These are phyloP conservation scores for Fusarium foetens DNA, from an alignment of 2,329 filamentous ascomycete species.

Conservation along the genomic window DNA sequence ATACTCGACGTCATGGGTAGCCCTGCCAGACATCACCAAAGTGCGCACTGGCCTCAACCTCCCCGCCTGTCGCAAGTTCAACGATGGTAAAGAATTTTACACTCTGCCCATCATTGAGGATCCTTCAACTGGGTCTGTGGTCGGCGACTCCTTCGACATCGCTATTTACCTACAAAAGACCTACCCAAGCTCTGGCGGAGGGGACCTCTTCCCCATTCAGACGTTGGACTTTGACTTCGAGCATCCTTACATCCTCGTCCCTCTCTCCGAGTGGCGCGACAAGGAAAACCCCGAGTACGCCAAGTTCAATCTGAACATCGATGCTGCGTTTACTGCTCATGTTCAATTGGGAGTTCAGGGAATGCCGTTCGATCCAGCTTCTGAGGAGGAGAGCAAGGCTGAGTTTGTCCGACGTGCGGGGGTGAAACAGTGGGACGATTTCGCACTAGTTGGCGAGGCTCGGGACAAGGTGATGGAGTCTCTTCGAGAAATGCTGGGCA, in stretches of 20 bases:
- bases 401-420: constrained; percentile 61
- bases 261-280: constrained; percentile 50
- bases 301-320: constrained; percentile 64
- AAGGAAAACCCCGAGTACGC: constrained; percentile 52
- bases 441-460: constrained; percentile 51
- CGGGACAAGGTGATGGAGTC: constrained; percentile 52
- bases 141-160: constrained; percentile 75
- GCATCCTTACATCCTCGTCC: constrained; percentile 30
- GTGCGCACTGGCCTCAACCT: constrained; percentile 59
- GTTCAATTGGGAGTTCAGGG: constrained; percentile 52
- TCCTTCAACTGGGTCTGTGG: constrained; percentile 47
- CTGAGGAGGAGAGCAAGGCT: constrained; percentile 55
- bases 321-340: constrained; percentile 63
- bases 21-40: constrained; percentile 61
- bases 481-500: constrained; percentile 55
- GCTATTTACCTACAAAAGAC: constrained; percentile 66
- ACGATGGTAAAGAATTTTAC: constrained; percentile 66
- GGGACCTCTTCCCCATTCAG: constrained; percentile 60
- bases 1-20: constrained; percentile 58
- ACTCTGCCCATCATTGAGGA: constrained; percentile 70
- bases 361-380: constrained; percentile 63
- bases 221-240: constrained; percentile 53
- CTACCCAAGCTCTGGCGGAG: constrained; percentile 58
- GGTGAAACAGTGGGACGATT: constrained; percentile 55
- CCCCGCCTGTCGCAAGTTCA: constrained; percentile 62